A percentile compares a stretch with the other conserved stretches of the same genome.
Evolutionary conservation across 2,329 filamentous ascomycete genomes (phyloP).

Genomic region (Penicillium fuscoglaucum): DNA sequence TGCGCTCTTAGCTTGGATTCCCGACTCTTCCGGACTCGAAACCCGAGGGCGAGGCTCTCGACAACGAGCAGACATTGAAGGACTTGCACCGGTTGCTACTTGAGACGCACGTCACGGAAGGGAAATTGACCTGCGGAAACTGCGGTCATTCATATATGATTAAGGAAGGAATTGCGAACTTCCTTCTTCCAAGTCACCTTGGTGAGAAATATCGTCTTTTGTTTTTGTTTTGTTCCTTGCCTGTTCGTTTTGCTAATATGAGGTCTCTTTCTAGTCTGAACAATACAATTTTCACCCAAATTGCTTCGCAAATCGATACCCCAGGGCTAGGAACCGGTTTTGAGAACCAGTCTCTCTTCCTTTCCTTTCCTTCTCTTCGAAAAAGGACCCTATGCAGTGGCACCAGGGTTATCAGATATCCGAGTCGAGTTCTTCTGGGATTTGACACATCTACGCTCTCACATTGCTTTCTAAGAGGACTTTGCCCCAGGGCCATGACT

Average conservation of each 20-base stretch:
- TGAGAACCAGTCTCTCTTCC: background rate
- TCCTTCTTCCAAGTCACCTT: slow-evolving; percentile 87
- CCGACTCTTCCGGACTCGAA: slow-evolving; percentile 67
- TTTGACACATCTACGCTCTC: slow-evolving; percentile 2
- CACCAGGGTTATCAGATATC: background rate
- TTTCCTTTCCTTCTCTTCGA: background rate
- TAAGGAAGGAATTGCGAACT: slow-evolving; percentile 95
- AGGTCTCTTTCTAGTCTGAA: slow-evolving; percentile 3
- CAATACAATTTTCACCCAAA: background rate
- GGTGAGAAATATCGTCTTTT: slow-evolving; percentile 41
- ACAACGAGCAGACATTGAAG: slow-evolving; percentile 68
- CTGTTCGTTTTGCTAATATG: background rate
- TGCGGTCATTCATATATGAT: slow-evolving; percentile 94
- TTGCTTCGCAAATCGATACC: slow-evolving; percentile 10
- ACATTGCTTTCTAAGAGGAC: background rate
- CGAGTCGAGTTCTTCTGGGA: background rate
- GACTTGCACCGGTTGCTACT: slow-evolving; percentile 81
- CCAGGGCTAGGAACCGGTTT: slow-evolving; percentile 1
- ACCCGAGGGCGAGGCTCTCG: slow-evolving; percentile 62
- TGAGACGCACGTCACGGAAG: slow-evolving; percentile 86
- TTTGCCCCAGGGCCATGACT: background rate
- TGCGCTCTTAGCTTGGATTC: slow-evolving; percentile 67
- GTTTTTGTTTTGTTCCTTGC: background rate
- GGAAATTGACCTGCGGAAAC: slow-evolving; percentile 83
- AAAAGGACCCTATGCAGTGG: background rate